Percentiles rank a stretch among this genome's conserved stretches.
phyloP scores from a whole-genome alignment of 306 rosid species.

The Sechiopsis laciniata region DNA sequence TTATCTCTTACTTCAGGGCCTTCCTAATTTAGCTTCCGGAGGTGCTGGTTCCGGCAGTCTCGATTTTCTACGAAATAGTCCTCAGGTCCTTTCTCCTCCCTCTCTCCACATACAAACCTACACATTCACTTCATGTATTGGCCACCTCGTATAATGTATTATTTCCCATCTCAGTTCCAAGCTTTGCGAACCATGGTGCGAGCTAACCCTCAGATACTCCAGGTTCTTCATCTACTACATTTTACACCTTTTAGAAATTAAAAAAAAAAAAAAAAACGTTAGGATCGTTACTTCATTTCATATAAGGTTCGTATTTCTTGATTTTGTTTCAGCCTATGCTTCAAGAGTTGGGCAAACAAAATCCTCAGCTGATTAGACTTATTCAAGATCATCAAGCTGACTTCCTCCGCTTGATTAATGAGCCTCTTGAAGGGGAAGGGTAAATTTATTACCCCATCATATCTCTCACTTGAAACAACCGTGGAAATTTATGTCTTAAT shows the following conservation, averaged over 20 bases:
- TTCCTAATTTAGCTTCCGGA: slow-evolving; percentile 62
- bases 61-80: slow-evolving; percentile 87
- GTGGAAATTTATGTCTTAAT: slow-evolving; percentile 24
- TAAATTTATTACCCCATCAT: slow-evolving; percentile 28
- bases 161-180: slow-evolving; percentile 52
- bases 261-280: not conserved
- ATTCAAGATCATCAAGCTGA: slow-evolving; percentile 85
- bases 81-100: slow-evolving; percentile 40
- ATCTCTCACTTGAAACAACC: not conserved
- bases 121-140: slow-evolving; percentile 8
- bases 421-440: slow-evolving; percentile 92
- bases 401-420: slow-evolving; percentile 81
- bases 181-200: slow-evolving; percentile 90
- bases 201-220: slow-evolving; percentile 92
- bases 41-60: slow-evolving; percentile 72
- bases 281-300: not conserved
- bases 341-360: slow-evolving; percentile 93
- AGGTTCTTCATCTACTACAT: slow-evolving; percentile 51
- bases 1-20: slow-evolving; percentile 41
- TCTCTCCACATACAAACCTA: not conserved
- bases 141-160: slow-evolving; percentile 6
- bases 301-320: not conserved
- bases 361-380: slow-evolving; percentile 83
- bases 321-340: slow-evolving; percentile 82
- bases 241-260: not conserved